Evolutionary conservation across 345 rosid species (phyloP).

Genomic region (Capsella bursapastoris): DNA sequence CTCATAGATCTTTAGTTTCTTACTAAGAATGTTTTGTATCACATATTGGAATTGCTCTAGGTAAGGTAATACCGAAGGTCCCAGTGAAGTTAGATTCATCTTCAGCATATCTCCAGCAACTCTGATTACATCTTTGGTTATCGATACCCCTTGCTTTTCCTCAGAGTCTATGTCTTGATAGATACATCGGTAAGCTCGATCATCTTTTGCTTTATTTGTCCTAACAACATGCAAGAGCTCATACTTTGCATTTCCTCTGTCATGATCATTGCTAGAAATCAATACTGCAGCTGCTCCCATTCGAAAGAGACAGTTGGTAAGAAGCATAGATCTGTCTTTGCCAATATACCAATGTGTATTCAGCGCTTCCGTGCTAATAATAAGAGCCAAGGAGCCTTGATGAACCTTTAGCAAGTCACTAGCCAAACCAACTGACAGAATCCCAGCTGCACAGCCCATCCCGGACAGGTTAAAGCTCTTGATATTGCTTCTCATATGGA

Average conservation of each 20-base stretch:
- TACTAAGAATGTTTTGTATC: conserved; percentile 40
- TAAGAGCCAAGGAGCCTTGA: conserved; percentile 57
- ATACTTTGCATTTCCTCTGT: conserved; percentile 55
- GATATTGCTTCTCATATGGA: conserved; percentile 62
- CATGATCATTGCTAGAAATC: conserved; percentile 53
- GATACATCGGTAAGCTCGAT: conserved; percentile 57
- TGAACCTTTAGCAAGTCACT: conserved; percentile 58
- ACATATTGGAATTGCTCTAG: conserved; percentile 50
- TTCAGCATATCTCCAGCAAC: conserved; percentile 59
- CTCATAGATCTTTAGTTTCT: conserved; percentile 43
- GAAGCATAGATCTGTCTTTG: conserved; percentile 64
- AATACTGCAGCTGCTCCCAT: conserved; percentile 71
- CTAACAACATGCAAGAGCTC: conserved; percentile 51
- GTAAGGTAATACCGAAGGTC: conserved; percentile 57
- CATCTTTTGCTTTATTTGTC: conserved; percentile 54
- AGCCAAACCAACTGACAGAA: conserved; percentile 62
- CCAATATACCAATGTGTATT: conserved; percentile 57
- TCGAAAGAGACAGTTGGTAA: conserved; percentile 67
- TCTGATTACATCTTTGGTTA: conserved; percentile 56
- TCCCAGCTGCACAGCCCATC: conserved; percentile 70
- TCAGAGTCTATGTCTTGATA: conserved; percentile 61
- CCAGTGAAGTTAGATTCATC: conserved; percentile 55
- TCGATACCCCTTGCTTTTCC: conserved; percentile 50
- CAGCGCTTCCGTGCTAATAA: conserved; percentile 58
- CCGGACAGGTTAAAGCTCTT: conserved; percentile 72